Conservation (phyloP, 495 filamentous ascomycete genomes). For the Emericellopsis terricola region DNA sequence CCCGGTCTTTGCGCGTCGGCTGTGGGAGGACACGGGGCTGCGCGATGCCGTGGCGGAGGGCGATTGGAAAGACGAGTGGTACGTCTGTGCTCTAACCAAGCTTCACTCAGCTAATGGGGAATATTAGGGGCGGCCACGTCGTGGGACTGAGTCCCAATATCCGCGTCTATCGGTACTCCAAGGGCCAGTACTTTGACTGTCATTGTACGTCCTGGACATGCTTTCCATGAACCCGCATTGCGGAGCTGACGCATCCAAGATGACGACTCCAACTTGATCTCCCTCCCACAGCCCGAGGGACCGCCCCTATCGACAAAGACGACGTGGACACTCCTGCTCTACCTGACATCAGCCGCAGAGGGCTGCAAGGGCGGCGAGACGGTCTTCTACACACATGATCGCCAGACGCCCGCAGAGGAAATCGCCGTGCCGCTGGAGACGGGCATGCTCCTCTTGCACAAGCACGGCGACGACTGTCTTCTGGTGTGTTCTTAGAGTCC, state of each 20-base stretch:
- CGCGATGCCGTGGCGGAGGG: constrained; percentile 24
- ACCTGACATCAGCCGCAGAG: constrained; percentile 51
- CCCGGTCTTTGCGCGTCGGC: constrained; percentile 45
- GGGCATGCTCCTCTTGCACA: constrained; percentile 73
- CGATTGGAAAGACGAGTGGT: constrained; percentile 14
- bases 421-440: constrained; percentile 55
- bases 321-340: constrained; percentile 85
- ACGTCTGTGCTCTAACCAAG: not conserved
- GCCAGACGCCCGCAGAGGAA: constrained; percentile 35
- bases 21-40: constrained; percentile 52
- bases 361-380: constrained; percentile 73
- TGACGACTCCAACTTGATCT: constrained; percentile 59
- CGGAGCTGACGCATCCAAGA: constrained; percentile 23
- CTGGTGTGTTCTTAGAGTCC: constrained; percentile 19
- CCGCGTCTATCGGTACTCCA: constrained; percentile 73
- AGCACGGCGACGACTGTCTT: constrained; percentile 77
- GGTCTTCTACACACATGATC: constrained; percentile 69
- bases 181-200: constrained; percentile 76
- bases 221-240: not conserved
- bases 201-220: constrained; percentile 36
- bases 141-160: constrained; percentile 85
- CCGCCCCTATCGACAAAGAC: constrained; percentile 43
- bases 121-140: constrained; percentile 59
- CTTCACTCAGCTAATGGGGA: not conserved
- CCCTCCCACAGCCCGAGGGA: constrained; percentile 31